Evolutionary conservation across 768 basidiomycete genomes (phyloP).

Genomic region (Leccinum pellstonianum): DNA sequence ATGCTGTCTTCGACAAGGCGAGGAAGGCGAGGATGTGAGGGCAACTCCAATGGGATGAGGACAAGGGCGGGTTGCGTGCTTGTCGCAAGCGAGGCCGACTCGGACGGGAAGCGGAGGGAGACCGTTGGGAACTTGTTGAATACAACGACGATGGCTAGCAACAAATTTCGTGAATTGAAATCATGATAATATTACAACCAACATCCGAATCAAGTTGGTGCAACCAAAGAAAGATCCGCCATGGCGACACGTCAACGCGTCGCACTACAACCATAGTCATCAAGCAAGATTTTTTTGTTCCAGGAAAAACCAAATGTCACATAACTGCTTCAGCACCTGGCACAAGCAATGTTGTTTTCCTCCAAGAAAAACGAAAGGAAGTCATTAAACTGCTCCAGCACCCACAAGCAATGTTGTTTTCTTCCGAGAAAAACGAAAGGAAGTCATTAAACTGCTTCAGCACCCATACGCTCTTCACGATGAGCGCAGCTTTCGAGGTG

Average conservation of each 20-base stretch:
- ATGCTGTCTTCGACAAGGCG: too few species aligned
- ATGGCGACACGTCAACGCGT: not conserved
- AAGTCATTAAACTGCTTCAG: slow-evolving; percentile 11
- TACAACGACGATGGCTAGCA: too few species aligned
- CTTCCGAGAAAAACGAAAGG: not conserved
- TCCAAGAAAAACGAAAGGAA: not conserved
- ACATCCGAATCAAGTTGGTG: not conserved
- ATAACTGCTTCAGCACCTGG: too few species aligned
- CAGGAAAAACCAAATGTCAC: too few species aligned
- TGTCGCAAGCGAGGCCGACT: too few species aligned
- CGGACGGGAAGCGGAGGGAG: too few species aligned
- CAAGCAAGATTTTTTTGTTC: not conserved
- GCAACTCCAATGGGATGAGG: too few species aligned
- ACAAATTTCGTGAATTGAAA: not conserved
- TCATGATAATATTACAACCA: not conserved
- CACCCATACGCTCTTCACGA: not conserved
- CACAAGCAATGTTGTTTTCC: not conserved
- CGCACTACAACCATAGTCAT: not conserved
- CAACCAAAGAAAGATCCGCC: not conserved
- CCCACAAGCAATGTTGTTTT: too few species aligned
- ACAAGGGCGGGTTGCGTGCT: too few species aligned
- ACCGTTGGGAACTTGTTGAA: too few species aligned
- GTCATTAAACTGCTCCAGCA: slow-evolving; percentile 10
- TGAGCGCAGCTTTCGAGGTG: slow-evolving; percentile 14
- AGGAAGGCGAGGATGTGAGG: too few species aligned